Conservation (phyloP, 345 rosid species). For the Balakata baccata region DNA sequence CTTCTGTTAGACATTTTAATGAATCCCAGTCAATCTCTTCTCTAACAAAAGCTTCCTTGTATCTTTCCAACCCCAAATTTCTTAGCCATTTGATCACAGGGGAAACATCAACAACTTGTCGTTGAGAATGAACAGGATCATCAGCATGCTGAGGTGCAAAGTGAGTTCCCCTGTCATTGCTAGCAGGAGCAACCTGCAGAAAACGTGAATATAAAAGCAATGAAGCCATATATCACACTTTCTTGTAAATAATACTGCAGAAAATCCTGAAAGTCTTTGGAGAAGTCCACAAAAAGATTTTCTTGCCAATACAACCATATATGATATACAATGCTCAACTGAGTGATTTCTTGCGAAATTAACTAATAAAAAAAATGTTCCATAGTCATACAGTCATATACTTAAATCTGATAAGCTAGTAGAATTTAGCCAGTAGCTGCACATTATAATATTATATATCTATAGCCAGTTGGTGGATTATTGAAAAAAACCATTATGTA, state of each 20-base stretch:
- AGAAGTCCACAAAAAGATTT: neutral
- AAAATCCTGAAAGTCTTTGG: neutral
- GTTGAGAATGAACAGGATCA: constrained; percentile 37
- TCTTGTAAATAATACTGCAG: neutral
- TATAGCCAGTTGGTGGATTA: neutral
- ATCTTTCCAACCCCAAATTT: constrained; percentile 59
- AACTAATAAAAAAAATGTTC: neutral
- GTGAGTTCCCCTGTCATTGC: constrained; percentile 23
- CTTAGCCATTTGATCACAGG: constrained; percentile 67
- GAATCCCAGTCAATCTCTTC: constrained; percentile 96
- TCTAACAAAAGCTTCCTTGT: constrained; percentile 57
- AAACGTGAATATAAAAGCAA: constrained; percentile 10
- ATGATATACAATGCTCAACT: neutral
- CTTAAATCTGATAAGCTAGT: neutral
- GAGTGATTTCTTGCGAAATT: neutral
- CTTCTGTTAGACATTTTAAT: constrained; percentile 73
- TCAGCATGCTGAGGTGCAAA: constrained; percentile 28
- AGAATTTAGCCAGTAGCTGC: neutral
- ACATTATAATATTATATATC: neutral
- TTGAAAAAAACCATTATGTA: neutral
- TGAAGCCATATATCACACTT: neutral
- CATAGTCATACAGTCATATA: neutral
- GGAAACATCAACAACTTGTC: constrained; percentile 45
- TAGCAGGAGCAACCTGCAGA: constrained; percentile 37
- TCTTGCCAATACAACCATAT: constrained; percentile 2